Percentiles rank a stretch among this genome's conserved stretches.
phyloP scores from a whole-genome alignment of 2,329 filamentous ascomycete species.

The Ceratocystis eucalypticola region DNA sequence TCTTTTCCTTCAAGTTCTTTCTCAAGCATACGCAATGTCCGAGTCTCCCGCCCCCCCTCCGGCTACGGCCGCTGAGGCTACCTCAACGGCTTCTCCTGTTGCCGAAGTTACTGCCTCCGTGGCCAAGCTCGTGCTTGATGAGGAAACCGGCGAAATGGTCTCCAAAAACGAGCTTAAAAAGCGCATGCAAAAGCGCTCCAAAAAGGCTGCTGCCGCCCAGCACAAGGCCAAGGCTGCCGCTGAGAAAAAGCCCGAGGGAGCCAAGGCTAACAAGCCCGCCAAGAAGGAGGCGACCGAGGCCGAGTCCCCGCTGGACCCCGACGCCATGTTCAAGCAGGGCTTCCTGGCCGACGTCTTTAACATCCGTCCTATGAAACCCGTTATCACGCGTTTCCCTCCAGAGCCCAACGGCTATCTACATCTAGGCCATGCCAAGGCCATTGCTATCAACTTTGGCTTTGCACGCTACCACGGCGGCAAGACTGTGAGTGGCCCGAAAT shows the following conservation, averaged over 20 bases:
- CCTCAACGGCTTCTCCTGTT: conserved; percentile 20
- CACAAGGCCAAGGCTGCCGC: conserved; percentile 32
- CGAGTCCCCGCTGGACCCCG: conserved; percentile 32
- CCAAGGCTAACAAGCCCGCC: conserved; percentile 36
- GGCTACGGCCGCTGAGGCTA: neutral
- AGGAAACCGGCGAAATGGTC: conserved; percentile 52
- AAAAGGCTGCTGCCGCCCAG: conserved; percentile 41
- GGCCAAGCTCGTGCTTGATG: conserved; percentile 48
- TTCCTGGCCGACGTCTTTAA: conserved; percentile 62
- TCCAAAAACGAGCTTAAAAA: conserved; percentile 53
- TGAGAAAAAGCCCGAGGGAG: conserved; percentile 22
- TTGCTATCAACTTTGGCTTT: conserved; percentile 93
- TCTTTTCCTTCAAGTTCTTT: no score
- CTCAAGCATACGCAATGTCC: conserved; percentile 6
- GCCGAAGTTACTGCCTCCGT: conserved; percentile 35
- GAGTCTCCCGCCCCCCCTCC: conserved; percentile 5
- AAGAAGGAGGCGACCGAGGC: conserved; percentile 30
- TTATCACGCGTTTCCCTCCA: conserved; percentile 63
- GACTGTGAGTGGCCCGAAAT: conserved; percentile 23
- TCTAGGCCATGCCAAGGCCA: conserved; percentile 89
- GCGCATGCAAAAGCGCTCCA: conserved; percentile 42
- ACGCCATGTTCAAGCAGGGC: conserved; percentile 67
- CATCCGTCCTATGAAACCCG: conserved; percentile 46
- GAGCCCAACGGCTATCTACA: conserved; percentile 91
- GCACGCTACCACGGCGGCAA: conserved; percentile 69